Evolutionary conservation across 306 rosid species (phyloP), one percentile per base, ranked within the genome.

Genomic region (Hippophae rhamnoides): DNA sequence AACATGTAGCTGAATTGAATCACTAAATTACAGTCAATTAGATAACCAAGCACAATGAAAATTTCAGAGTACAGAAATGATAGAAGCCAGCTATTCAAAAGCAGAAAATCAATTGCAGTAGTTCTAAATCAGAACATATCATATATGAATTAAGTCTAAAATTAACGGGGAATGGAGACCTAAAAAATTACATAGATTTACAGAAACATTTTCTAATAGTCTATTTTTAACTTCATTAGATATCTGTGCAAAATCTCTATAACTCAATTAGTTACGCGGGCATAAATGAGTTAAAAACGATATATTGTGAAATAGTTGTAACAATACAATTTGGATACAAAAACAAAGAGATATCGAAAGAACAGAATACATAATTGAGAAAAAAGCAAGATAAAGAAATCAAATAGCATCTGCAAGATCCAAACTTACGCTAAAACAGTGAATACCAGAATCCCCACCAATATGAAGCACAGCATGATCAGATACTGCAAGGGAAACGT

Each of bases 391-490:
- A 2, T 5, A 9, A 25, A 47, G 11, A 38, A 25, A 60, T n/a
- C 18, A 40, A 8, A 57, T 62, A 69, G 52, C 55, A 26, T n/a
- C 52, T 8, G 23, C 40, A 18, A 9, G 13, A 60, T 7, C 13
- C 58, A 13, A 60, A 85, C 98, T 85, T 83, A 92, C 98, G 89
- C 98, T 74, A 85, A 64, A 56, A 92, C 98, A 0, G 98, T 92
- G 80, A 92, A 92, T 67, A 87, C 82, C 69, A 87, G 81, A 56
- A 92, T 85, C 31, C 84, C 98, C 50, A 87, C 76, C 83, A 87
- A 69, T 63, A 82, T 66, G 74, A 83, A 70, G 82, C 92, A 87
- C 76, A 92, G 26, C 81, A 78, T 9, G 65, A 83, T 77, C 82
- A 92, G 77, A 76, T 92, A 92, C 98, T 92, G 67, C 63, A 73